Conservation (phyloP, 345 rosid genomes). For the Clausena lansium region DNA sequence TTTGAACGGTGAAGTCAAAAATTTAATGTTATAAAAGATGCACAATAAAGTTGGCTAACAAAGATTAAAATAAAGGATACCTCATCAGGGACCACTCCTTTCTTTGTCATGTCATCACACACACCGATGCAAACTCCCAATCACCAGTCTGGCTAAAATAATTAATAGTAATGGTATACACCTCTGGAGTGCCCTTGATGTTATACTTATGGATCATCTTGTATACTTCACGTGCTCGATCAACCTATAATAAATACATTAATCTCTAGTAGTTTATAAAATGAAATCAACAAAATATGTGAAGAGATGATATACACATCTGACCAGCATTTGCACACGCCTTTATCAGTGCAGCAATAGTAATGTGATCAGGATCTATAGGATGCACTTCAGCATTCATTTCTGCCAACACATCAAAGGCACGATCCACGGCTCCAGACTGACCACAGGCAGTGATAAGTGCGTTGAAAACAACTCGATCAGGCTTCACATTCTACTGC, state of each 20-base stretch:
- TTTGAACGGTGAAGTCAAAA: background rate
- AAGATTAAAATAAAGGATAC: conserved; percentile 29
- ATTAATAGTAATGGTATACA: conserved; percentile 80
- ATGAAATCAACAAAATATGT: background rate
- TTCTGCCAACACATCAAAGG: conserved; percentile 96
- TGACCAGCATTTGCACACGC: conserved; percentile 90
- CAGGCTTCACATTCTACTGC: conserved; percentile 99
- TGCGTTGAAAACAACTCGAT: conserved; percentile 96
- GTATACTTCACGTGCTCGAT: conserved; percentile 78
- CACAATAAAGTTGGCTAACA: background rate
- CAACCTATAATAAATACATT: conserved; percentile 53
- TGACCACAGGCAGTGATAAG: conserved; percentile 97
- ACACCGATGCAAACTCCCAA: conserved; percentile 77
- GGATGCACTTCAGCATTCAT: conserved; percentile 84
- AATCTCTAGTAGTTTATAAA: conserved; percentile 3
- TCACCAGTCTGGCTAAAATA: conserved; percentile 84
- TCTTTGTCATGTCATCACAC: conserved; percentile 72
- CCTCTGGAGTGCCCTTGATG: conserved; percentile 91
- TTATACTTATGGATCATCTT: conserved; percentile 63
- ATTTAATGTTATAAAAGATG: background rate
- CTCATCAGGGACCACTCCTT: conserved; percentile 82
- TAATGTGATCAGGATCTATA: conserved; percentile 91
- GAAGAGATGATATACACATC: conserved; percentile 39
- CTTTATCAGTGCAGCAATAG: conserved; percentile 83
- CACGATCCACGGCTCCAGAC: conserved; percentile 96